Percentiles rank a stretch among this genome's conserved stretches.
Evolutionary conservation across 805 yeast genomes (phyloP).

Genomic region (Candida odintsovae): DNA sequence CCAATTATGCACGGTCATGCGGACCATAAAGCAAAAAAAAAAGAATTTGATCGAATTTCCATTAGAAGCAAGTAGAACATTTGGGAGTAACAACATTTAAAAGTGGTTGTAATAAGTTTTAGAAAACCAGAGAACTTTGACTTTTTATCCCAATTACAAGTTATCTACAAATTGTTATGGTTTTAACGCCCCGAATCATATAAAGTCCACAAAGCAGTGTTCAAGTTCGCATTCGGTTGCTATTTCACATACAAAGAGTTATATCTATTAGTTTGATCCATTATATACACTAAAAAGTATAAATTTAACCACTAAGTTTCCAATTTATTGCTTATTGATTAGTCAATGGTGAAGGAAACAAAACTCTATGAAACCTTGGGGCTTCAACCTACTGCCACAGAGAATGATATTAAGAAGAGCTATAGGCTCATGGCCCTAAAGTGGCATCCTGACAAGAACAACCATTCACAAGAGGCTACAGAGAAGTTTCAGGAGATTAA

Average conservation of each 20-base stretch:
- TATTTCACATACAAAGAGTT: neutral
- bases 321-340: neutral
- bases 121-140: neutral
- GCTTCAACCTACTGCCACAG: constrained; percentile 39
- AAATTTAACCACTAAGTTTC: neutral
- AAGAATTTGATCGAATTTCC: constrained; percentile 3
- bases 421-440: constrained; percentile 57
- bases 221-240: neutral
- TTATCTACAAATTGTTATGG: neutral
- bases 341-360: constrained; percentile 65
- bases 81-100: neutral
- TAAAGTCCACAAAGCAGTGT: neutral
- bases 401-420: constrained; percentile 47
- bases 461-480: constrained; percentile 76
- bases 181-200: neutral
- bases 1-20: neutral
- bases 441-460: constrained; percentile 79
- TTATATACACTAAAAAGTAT: neutral
- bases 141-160: neutral
- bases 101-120: neutral
- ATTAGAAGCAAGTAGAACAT: neutral
- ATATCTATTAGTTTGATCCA: neutral
- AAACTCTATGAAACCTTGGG: constrained; percentile 59
- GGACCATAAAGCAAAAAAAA: neutral
- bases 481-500: constrained; percentile 89